phyloP scores from a whole-genome alignment of 73 alveolate genomes.

The Paramecium tetraurelia region DNA sequence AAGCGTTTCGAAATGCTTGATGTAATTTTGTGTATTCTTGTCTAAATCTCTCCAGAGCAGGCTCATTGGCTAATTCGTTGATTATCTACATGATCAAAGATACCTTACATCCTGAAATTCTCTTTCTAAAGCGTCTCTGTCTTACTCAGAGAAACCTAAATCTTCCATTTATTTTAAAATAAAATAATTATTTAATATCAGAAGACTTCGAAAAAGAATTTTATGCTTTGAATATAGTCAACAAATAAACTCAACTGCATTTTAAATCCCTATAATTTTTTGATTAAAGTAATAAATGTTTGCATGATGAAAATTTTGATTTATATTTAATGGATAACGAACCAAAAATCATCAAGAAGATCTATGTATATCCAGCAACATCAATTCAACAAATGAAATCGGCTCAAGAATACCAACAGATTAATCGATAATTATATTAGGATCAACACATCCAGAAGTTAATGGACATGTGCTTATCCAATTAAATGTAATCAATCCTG shows the following conservation, averaged over 20 bases:
- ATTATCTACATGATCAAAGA: slow-evolving; percentile 49
- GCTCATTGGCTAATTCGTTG: slow-evolving; percentile 86
- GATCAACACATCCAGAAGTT: neutral
- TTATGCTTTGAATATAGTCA: neutral
- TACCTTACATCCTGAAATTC: slow-evolving; percentile 65
- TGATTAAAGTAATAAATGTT: neutral
- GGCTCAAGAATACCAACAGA: neutral
- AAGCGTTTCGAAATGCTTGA: slow-evolving; percentile 85
- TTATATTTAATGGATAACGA: neutral
- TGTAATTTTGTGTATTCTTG: slow-evolving; percentile 86
- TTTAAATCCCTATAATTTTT: neutral
- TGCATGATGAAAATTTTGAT: neutral
- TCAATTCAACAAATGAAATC: neutral
- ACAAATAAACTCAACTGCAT: neutral
- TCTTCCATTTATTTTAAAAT: slow-evolving; percentile 23
- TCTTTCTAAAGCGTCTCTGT: slow-evolving; percentile 69
- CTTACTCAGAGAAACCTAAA: slow-evolving; percentile 37
- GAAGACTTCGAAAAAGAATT: neutral
- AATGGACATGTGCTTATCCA: neutral
- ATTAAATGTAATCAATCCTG: neutral
- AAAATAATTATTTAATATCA: neutral
- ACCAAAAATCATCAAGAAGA: neutral
- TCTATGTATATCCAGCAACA: neutral
- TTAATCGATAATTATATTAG: neutral
- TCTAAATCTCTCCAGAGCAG: slow-evolving; percentile 86